These are phyloP conservation scores for Hibiscus trionum DNA, from an alignment of 345 rosid genomes.

Conservation along the genomic window DNA sequence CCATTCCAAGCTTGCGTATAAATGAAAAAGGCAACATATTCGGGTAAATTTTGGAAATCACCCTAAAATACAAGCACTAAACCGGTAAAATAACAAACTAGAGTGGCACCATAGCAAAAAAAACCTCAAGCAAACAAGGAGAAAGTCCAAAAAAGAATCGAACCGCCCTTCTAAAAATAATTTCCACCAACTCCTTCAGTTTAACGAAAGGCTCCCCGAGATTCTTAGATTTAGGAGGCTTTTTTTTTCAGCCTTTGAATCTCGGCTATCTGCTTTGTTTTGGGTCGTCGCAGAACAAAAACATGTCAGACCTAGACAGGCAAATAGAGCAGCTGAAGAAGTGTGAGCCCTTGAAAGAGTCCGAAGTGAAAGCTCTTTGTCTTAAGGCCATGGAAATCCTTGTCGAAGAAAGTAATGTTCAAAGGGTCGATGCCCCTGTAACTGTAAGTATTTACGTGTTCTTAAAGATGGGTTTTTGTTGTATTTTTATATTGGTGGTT, in stretches of 20 bases:
- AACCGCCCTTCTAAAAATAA: neutral
- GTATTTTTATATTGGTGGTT: neutral
- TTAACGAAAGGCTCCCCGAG: neutral
- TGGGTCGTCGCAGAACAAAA: conserved; percentile 2
- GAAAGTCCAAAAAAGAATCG: neutral
- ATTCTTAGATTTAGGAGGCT: conserved; percentile 2
- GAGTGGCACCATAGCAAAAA: neutral
- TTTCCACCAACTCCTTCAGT: neutral
- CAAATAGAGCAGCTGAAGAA: conserved; percentile 95
- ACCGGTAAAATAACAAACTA: neutral
- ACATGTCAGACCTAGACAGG: conserved; percentile 91
- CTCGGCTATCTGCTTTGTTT: neutral
- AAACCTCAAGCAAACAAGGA: neutral
- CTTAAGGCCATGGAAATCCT: conserved; percentile 96
- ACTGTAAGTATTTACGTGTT: conserved; percentile 35
- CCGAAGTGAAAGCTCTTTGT: conserved; percentile 91
- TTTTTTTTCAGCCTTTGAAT: neutral
- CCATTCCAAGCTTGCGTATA: neutral
- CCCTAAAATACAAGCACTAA: neutral
- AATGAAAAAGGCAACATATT: too few relatives aligned
- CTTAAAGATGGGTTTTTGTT: neutral
- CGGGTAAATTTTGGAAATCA: neutral
- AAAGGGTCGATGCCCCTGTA: conserved; percentile 94
- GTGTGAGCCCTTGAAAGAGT: conserved; percentile 91
- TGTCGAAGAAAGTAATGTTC: conserved; percentile 96